Base-by-base conservation (phyloP, 2,329 filamentous ascomycete genomes). In the Ophiostoma triangulosporum region DNA sequence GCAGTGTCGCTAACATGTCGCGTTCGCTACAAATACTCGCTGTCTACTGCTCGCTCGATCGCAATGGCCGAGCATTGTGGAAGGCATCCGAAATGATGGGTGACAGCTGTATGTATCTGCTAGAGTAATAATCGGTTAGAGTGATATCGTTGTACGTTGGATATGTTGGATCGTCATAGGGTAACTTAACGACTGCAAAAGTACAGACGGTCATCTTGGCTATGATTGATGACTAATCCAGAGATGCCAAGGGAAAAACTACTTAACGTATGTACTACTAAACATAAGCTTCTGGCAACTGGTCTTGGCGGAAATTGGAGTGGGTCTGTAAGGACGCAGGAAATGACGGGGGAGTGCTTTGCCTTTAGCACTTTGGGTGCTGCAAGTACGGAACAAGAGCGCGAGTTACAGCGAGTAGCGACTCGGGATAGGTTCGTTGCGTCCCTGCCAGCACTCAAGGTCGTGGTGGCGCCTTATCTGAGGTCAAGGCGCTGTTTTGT, bases 351-450 rank as follows among this genome's bases (percentile, higher is more conserved):
- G 43, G 43, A 46, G 43, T 46, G 26, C 15, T 29, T 46, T 22
- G n/a, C n/a, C 17, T 40, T 43, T 43, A 20, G 20, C 4, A 12
- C 22, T 43, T 43, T 27, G 22, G 6, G 22, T 45, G 22, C 22
- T 24, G n/a, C 35, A 38, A 33, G 35, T 36, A 17, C n/a, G 40
- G 52, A 40, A 54, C 57, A 54, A 56, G 51, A 48, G 52, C 56
- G 53, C 52, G 51, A 50, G 38, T 35, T 51, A 49, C 49, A 53
- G 54, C 52, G 52, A 57, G 51, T 50, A 24, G 36, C 48, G 36
- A 33, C 31, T 15, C 32, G 12, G 32, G 14, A 14, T 35, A 17
- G 32, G 32, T 14, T 17, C 32, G 6, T 4, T 35, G 11, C 27
- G 52, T 26, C n/a, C n/a, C n/a, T n/a, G n/a, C n/a, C n/a, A n/a